These are phyloP conservation scores for Globisporangium yorkense DNA, from an alignment of 352 stramenopile genomes.

Conservation along the genomic window DNA sequence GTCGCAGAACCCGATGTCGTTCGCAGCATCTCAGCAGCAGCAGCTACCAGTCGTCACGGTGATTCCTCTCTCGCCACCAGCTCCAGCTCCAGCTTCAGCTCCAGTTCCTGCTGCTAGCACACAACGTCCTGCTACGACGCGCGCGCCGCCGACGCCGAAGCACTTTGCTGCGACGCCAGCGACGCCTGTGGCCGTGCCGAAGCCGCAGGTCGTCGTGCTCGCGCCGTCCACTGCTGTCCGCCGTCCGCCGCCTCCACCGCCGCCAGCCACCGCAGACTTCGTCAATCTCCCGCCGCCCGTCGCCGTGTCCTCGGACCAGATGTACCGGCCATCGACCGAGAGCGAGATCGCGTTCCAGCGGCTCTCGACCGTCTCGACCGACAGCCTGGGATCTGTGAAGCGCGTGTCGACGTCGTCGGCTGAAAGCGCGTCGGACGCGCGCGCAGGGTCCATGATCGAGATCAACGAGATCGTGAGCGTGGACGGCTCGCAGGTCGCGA, in stretches of 20 bases:
- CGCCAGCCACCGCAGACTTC: slow-evolving; percentile 5
- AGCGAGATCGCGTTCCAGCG: slow-evolving; percentile 14
- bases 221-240: neutral
- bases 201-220: neutral
- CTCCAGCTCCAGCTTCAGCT: too few relatives aligned
- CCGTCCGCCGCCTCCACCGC: slow-evolving; percentile 9
- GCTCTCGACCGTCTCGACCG: slow-evolving; percentile 12
- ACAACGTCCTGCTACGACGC: too few relatives aligned
- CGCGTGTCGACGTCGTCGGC: slow-evolving; percentile 15
- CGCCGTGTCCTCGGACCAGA: neutral
- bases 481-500: slow-evolving; percentile 9
- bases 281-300: slow-evolving; percentile 2
- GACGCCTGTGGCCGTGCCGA: slow-evolving; percentile 3
- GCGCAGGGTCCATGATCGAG: slow-evolving; percentile 19
- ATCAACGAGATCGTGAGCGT: slow-evolving; percentile 12
- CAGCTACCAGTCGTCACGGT: too few relatives aligned
- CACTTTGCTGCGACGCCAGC: neutral
- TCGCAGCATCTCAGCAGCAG: too few relatives aligned
- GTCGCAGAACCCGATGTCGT: neutral
- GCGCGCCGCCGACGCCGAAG: slow-evolving; percentile 1
- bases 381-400: slow-evolving; percentile 15
- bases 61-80: too few relatives aligned
- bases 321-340: slow-evolving; percentile 12
- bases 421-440: slow-evolving; percentile 10
- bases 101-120: neutral